Base-by-base conservation (phyloP, 106 monocot species). In the Acanthochlamys bracteata region DNA sequence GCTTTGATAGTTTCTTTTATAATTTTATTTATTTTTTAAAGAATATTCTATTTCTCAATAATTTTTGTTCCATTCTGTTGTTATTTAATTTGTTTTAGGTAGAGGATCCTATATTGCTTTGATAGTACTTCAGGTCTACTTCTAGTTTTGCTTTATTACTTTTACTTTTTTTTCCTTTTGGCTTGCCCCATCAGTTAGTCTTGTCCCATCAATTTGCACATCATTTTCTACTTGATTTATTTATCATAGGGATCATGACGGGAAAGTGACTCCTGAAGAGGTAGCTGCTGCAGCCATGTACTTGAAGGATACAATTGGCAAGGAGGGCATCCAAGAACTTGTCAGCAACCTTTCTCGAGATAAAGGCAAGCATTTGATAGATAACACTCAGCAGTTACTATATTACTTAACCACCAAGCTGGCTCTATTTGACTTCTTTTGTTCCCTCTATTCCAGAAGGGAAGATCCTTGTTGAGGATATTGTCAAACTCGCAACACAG, bases 401-500 rank as follows among this genome's bases (percentile, higher is more conserved):
- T 54, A 54, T 54, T 16, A 11, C n/a, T n/a, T n/a, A n/a, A n/a
- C 23, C 57, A 57, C 57, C 25, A 39, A 61, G 46, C n/a, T 25
- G 6, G 27, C 4, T 67, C 0, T 2, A 24, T 40, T 40, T 40
- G 8, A 6, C 20, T 23, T 14, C 26, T 33, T 11, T 39, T 63
- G 43, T 25, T 55, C 59, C 7, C 47, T 22, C 49, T 59, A 6
- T 12, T 61, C 53, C 82, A 95, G 94, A 95, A 24, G 90, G 94
- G 39, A 95, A 90, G 71, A 95, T 95, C 74, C 90, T 82, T 69
- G 94, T 95, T 7, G 90, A 95, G 66, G 94, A 95, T 60, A 95
- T 95, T 53, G 80, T 90, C 20, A 89, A 82, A 65, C 51, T 94
- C 39, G 85, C 75, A 49, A 70, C 75, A 24, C 73, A 81, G 64